Evolutionary conservation across 116 monocot genomes (phyloP), one percentile per base, ranked within the genome.

Genomic region (Papilionanthe hybrid): DNA sequence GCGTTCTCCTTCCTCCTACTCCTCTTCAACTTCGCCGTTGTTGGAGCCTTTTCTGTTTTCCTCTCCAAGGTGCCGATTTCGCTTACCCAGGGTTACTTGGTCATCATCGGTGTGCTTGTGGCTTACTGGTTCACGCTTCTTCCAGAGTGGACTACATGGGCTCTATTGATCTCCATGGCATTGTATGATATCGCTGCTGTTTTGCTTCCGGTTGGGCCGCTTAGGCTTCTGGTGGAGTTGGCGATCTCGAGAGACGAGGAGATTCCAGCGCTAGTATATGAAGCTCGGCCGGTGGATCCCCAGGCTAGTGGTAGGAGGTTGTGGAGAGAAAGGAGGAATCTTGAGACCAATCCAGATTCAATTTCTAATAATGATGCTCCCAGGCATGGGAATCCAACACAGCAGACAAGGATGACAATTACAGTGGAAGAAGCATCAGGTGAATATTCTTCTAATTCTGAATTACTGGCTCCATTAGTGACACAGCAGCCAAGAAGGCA

Each of bases 91-190:
- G 85, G 81, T 5, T 93, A 91, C 60, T 69, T 99, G 77, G 93
- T 99, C 20, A 17, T 85, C 28, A 90, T 99, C 50, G 95, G 87
- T 9, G 93, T 92, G 10, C 57, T 99, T 13, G 89, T 90, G 17
- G 95, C 99, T 44, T 99, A 90, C 78, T 93, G 92, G 90, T 99
- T 99, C 80, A 92, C 95, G 43, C 72, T 89, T 25, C 88, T 99
- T 3, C 99, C 99, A 2, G 99, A 95, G 80, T 99, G 99, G 99
- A 99, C 99, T 41, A 89, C 93, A 8, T 99, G 95, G 99, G 88
- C 90, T 13, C 79, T 99, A 55, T 72, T 99, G 37, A 77, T 99
- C 42, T 80, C 92, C 76, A 89, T 99, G 86, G 80, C 99, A 5
- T 18, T 99, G 71, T 99, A 99, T 69, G 99, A 99, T 76, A 76